Base-by-base conservation (phyloP, 495 filamentous ascomycete species). In the Neurospora sp. region DNA sequence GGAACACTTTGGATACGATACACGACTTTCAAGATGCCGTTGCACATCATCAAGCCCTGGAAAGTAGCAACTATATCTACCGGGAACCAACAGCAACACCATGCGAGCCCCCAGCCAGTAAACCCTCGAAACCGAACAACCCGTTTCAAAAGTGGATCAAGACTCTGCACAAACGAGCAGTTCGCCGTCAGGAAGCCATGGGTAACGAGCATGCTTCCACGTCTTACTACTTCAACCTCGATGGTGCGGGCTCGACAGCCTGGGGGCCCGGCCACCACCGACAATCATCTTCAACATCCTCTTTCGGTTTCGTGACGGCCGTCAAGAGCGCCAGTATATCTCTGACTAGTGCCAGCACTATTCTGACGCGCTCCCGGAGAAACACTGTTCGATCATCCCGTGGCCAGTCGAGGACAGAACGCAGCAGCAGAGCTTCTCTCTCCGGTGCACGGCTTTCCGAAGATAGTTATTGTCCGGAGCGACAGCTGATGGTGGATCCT, bases 241-340 rank as follows among this genome's bases (percentile, higher is more conserved):
- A 77, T 46, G 74, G 74, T 8, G 59, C n/a, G 76, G 35, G 48
- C 73, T 78, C 27, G 74, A 75, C 70, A 46, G 76, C 72, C 0
- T 77, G 74, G 71, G 75, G 72, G 66, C 76, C 74, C 69, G 12
- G 46, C 3, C 73, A 81, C 71, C 89, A 87, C 79, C 85, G 89
- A 75, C 88, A 89, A 23, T 87, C 86, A 2, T 94, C 92, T 2
- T 88, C 87, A 4, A 86, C 85, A 39, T 92, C 92, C 27, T 96
- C 94, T 8, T 88, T 91, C 73, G 89, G 83, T 9, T 91, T 93
- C 72, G 88, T 97, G 31, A 88, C 90, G 18, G 90, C 88, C 12
- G 87, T 95, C 71, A 94, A 91, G 77, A 94, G 93, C 27, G 89
- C 91, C 44, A 92, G 89, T 62, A 83, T 92, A 38, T 96, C 92